Base-by-base conservation (phyloP, 805 yeast genomes). In the Blastobotrys chiropterorum region DNA sequence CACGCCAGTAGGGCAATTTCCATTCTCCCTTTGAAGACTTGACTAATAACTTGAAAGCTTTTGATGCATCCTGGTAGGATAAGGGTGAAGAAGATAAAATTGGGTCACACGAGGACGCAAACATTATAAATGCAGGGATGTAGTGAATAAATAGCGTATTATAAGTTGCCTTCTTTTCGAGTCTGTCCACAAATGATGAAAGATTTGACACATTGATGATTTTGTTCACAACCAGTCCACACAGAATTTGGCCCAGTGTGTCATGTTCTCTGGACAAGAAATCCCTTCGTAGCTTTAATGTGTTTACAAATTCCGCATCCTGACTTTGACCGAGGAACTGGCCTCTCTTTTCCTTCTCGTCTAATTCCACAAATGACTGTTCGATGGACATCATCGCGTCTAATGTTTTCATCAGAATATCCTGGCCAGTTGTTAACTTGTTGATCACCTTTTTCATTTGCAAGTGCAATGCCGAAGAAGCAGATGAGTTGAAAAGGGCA, bases 221-320 rank as follows among this genome's bases (percentile, higher is more conserved):
- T 40, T 72, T 70, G 39, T 70, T 70, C 2, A 71, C 69, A 5
- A 76, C 70, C 44, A 79, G 65, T 2, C 85, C 83, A 58, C 66
- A 79, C 4, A 85, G 69, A 1, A 87, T 72, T 63, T 82, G 86
- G 44, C 90, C 83, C 50, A 90, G 67, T 1, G 75, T 62, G 60
- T 88, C 95, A 64, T 90, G 94, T 59, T 83, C 83, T 47, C 72
- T 72, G 49, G 80, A 75, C 26, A 87, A 71, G 56, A 80, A 81
- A 51, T 78, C 80, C 56, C 89, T 79, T 61, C 85, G 78, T 59
- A 78, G 82, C 38, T 72, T 73, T 38, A 85, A 65, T 17, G 73
- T 69, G 47, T 80, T 75, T 46, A 72, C 71, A 52, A 80, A 77
- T 3, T 69, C 66, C 17, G 73, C 73, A 66, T 63, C 74, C 53